A percentile compares a stretch with the other conserved stretches of the same genome.
Conservation (phyloP, 164 flowering plant genomes). For the Magnolia officinalis region DNA sequence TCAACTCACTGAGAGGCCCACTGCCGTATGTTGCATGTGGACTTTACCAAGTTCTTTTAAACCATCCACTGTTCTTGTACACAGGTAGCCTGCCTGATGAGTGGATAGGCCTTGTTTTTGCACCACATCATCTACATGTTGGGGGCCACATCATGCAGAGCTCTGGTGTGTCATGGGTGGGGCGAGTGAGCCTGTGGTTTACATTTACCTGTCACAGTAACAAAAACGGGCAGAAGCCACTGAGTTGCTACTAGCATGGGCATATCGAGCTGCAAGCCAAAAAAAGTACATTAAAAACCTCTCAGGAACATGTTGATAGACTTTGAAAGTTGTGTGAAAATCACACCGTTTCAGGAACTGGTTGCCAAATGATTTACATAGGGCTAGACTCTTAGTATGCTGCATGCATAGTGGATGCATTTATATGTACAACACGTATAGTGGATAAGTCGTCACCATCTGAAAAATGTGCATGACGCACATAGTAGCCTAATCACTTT, state of each 20-base stretch:
- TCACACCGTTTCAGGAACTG: no score
- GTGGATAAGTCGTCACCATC: neutral
- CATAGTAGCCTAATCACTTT: neutral
- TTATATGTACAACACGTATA: neutral
- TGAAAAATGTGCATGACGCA: neutral
- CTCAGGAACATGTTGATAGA: neutral
- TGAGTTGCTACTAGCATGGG: constrained; percentile 61
- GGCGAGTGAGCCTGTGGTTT: neutral
- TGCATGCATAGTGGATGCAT: no score
- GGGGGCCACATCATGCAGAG: neutral
- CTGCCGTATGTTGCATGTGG: neutral
- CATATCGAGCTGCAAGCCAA: constrained; percentile 57
- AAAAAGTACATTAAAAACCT: neutral
- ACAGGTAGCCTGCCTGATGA: neutral
- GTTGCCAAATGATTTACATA: no score
- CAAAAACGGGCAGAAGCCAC: constrained; percentile 71
- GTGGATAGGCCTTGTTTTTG: neutral
- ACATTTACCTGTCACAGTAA: constrained; percentile 61
- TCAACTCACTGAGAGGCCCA: neutral
- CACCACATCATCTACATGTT: neutral
- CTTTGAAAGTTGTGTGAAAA: neutral
- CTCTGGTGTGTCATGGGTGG: neutral
- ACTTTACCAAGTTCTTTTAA: neutral
- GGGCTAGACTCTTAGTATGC: no score
- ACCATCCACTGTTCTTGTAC: no score